Base-by-base conservation (phyloP, 306 rosid species). In the Ceratonia siliqua region DNA sequence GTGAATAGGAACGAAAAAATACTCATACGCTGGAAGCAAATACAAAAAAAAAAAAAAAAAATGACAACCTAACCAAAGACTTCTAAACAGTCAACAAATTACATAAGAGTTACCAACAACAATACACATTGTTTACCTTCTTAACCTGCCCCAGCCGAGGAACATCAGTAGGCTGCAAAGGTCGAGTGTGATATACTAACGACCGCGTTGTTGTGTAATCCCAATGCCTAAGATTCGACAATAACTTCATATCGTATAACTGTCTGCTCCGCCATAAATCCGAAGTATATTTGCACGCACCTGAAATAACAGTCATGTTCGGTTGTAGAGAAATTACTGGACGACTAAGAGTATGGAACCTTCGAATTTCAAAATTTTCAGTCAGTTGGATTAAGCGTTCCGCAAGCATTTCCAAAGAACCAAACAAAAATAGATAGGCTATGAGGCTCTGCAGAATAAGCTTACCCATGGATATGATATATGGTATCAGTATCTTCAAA, bases 241-340 rank as follows among this genome's bases (percentile, higher is more conserved):
- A 59, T 18, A 81, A 13, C 80, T 69, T 81, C 69, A 48, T 9
- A 3, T 57, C 61, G 59, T 49, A 62, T 55, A 49, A 15, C 12
- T 52, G 83, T 41, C 70, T 80, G 42, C 71, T 83, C 76, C 82
- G 68, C 80, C 79, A 71, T 32, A 86, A 12, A 52, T 75, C 77
- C 75, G 62, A 39, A 35, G 79, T 73, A 63, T 32, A 74, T 58
- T 75, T 78, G 66, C 54, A 75, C 0, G 83, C 52, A 58, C 83
- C 89, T 77, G 48, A 85, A 4, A 18, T 21, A 14, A 43, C 11
- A 50, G 50, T 50, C 42, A 18, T 5, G 48, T 33, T 5, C 20
- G 9, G 3, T 35, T n/a, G 50, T 33, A 20, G 20, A 20, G 48
- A 69, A 49, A 32, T 18, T 50, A 1, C 8, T 5, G 17, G 45